Evolutionary conservation across 192 early-diverging fungal genomes (phyloP), one percentile per base, ranked within the genome.

Genomic region (Physocladia obscura): DNA sequence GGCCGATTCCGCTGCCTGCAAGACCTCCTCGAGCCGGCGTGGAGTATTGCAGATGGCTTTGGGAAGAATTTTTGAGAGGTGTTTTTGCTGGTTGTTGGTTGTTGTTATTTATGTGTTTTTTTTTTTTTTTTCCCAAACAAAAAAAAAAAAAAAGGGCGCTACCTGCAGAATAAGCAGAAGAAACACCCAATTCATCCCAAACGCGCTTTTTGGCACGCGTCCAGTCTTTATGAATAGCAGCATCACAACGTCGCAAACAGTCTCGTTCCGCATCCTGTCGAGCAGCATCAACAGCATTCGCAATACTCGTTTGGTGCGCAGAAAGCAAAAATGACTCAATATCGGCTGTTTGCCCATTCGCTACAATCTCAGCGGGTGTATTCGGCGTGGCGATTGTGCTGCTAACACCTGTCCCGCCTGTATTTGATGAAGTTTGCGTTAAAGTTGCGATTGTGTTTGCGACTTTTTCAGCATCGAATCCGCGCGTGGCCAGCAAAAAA

Each of bases 1-100:
- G 62, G 69, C 37, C 29, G 34, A 2, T 21, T 70, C 17, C 34
- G 67, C n/a, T n/a, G n/a, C n/a, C n/a, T n/a, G n/a, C n/a, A n/a
- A n/a, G n/a, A n/a, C n/a, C n/a, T n/a, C n/a, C n/a, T n/a, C n/a
- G n/a, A n/a, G n/a, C n/a, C n/a, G n/a, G n/a, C n/a, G n/a, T n/a
- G n/a, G n/a, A n/a, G n/a, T n/a, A n/a, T n/a, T n/a, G n/a, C n/a
- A n/a, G n/a, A n/a, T n/a, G n/a, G n/a, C n/a, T n/a, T n/a, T n/a
- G n/a, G n/a, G n/a, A n/a, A n/a, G n/a, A n/a, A n/a, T n/a, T n/a
- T n/a, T n/a, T n/a, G n/a, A n/a, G n/a, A n/a, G n/a, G n/a, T n/a
- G n/a, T n/a, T n/a, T n/a, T n/a, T n/a, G n/a, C n/a, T n/a, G n/a
- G n/a, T n/a, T n/a, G n/a, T n/a, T n/a, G n/a, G n/a, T n/a, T n/a